Evolutionary conservation across 345 rosid species (phyloP).

Genomic region (Nephelium lappaceum): DNA sequence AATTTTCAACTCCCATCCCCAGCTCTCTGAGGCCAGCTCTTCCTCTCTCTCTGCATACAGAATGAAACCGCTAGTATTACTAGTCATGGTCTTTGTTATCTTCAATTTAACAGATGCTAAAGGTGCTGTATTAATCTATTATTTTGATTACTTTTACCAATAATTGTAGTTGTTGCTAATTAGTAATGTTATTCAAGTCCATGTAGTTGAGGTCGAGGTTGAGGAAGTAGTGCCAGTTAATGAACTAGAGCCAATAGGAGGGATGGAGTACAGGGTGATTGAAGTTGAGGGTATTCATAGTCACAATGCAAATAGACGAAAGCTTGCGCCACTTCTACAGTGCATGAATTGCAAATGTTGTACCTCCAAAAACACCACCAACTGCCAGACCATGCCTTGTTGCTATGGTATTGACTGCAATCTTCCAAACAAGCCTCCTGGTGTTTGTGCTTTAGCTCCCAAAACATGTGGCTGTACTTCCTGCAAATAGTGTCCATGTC

Average conservation of each 20-base stretch:
- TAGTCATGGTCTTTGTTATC: constrained; percentile 2
- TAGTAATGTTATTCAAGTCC: background rate
- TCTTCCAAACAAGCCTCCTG: constrained; percentile 74
- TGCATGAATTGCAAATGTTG: too few relatives aligned
- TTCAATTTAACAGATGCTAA: constrained; percentile 13
- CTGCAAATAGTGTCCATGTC: constrained; percentile 25
- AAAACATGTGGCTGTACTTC: constrained; percentile 60
- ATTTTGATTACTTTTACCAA: background rate
- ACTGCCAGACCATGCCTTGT: constrained; percentile 64
- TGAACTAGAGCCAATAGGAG: constrained; percentile 15
- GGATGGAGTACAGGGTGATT: constrained; percentile 26
- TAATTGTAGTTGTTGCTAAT: background rate
- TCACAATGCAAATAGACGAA: constrained; percentile 23
- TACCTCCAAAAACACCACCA: constrained; percentile 27
- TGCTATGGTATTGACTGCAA: constrained; percentile 71
- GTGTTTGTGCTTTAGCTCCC: constrained; percentile 79
- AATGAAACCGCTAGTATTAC: background rate
- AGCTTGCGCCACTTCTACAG: constrained; percentile 61
- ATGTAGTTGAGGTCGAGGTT: constrained; percentile 16
- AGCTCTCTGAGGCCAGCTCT: background rate
- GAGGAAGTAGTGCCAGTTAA: background rate
- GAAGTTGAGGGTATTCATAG: constrained; percentile 1
- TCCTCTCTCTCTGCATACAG: background rate
- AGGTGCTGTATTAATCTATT: constrained; percentile 6
- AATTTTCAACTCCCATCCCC: background rate